phyloP scores from a whole-genome alignment of 371 early-diverging fungal genomes.

The Mucor lusitanicus region DNA sequence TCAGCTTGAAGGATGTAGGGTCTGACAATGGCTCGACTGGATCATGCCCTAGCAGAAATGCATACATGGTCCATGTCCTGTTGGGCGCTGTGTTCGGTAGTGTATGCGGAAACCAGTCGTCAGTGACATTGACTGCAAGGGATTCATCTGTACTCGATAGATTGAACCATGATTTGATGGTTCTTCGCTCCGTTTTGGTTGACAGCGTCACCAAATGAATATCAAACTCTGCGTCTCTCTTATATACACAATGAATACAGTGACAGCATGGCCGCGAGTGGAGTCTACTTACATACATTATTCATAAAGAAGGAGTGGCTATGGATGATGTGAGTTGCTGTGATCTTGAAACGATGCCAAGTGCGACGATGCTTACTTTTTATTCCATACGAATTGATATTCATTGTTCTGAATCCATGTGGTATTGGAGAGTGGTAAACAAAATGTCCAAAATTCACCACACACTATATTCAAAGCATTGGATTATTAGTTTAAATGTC shows the following conservation, averaged over 20 bases:
- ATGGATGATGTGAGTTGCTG: not conserved
- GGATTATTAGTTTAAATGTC: not conserved
- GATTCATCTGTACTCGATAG: not conserved
- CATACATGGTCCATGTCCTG: slow-evolving; percentile 20
- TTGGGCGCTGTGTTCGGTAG: slow-evolving; percentile 10
- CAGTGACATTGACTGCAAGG: slow-evolving; percentile 14
- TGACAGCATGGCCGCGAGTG: too few relatives aligned
- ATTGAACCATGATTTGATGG: slow-evolving; percentile 20
- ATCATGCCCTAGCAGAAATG: slow-evolving; percentile 10
- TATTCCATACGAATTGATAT: slow-evolving; percentile 22
- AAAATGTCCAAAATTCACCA: slow-evolving; percentile 14
- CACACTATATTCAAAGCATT: not conserved
- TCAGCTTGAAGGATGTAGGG: not conserved
- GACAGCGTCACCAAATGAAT: slow-evolving; percentile 7
- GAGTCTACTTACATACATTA: slow-evolving; percentile 13
- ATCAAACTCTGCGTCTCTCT: slow-evolving; percentile 3
- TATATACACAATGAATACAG: not conserved
- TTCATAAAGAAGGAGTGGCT: slow-evolving; percentile 13
- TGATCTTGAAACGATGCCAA: not conserved
- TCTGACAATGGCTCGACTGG: not conserved
- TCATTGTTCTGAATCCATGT: slow-evolving; percentile 26
- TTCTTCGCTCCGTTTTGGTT: not conserved
- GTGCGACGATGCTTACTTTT: slow-evolving; percentile 21
- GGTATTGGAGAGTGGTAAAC: slow-evolving; percentile 17
- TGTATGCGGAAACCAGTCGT: slow-evolving; percentile 28